Evolutionary conservation across 2,329 filamentous ascomycete genomes (phyloP).

Genomic region (Volutella citrinella): DNA sequence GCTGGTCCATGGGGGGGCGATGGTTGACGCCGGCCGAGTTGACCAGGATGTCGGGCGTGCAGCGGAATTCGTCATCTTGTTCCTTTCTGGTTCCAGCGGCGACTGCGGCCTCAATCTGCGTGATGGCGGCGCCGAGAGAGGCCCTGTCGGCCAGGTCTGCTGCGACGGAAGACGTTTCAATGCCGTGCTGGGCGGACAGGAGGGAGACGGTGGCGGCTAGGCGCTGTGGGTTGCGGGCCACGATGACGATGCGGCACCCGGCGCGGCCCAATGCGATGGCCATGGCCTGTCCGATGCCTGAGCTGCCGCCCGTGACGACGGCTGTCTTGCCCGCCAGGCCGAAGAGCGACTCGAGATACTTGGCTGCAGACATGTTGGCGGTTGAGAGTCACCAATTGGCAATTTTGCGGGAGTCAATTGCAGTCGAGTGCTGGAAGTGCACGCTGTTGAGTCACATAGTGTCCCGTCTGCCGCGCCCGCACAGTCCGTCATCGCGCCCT

Average conservation of each 20-base stretch:
- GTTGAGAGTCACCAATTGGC: too few species aligned
- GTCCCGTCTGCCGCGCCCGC: too few species aligned
- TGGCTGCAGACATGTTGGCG: too few species aligned
- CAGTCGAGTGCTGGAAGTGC: too few species aligned
- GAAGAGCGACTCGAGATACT: slow-evolving; percentile 30
- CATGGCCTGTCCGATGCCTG: slow-evolving; percentile 33
- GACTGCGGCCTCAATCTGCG: too few species aligned
- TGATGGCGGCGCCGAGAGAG: slow-evolving; percentile 12
- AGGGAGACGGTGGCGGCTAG: slow-evolving; percentile 21
- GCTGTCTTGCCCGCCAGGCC: slow-evolving; percentile 27
- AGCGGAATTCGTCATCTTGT: slow-evolving; percentile 20
- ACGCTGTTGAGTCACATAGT: too few species aligned
- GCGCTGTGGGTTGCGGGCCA: slow-evolving; percentile 25
- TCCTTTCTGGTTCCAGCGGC: too few species aligned
- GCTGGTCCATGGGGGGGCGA: slow-evolving; percentile 26
- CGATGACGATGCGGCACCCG: slow-evolving; percentile 28
- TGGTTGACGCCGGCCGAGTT: slow-evolving; percentile 30
- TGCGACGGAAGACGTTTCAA: slow-evolving; percentile 19
- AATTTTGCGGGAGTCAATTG: too few species aligned
- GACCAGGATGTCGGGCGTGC: slow-evolving; percentile 29
- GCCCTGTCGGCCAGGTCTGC: slow-evolving; percentile 16
- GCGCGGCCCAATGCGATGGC: slow-evolving; percentile 27
- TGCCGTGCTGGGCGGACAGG: slow-evolving; percentile 22
- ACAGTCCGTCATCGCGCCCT: too few species aligned
- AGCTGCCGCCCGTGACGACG: slow-evolving; percentile 32